Conservation (phyloP, 106 monocot genomes). For the Dendrobium officinale region DNA sequence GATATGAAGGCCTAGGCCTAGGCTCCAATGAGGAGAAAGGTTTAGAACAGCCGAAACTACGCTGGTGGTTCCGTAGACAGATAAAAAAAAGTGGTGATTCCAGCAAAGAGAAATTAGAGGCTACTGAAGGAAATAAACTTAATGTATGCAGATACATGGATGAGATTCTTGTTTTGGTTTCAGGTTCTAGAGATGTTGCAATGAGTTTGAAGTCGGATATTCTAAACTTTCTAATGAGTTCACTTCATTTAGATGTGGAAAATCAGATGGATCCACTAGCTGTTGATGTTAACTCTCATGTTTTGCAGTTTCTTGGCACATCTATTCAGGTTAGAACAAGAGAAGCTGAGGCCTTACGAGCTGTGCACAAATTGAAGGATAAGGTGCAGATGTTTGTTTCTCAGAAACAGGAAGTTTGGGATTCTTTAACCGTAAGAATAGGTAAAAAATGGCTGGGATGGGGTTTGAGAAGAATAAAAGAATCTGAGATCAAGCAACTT, state of each 20-base stretch:
- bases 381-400: conserved; percentile 66
- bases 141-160: conserved; percentile 88
- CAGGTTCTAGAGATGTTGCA: conserved; percentile 64
- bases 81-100: conserved; percentile 28
- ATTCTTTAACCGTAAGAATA: conserved; percentile 55
- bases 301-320: conserved; percentile 74
- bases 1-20: conserved; percentile 55
- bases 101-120: conserved; percentile 1
- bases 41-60: conserved; percentile 39
- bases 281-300: conserved; percentile 14
- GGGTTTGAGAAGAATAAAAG: conserved; percentile 80
- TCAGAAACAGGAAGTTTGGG: conserved; percentile 78
- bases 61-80: conserved; percentile 65
- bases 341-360: conserved; percentile 38
- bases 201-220: conserved; percentile 49
- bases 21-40: conserved; percentile 5
- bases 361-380: conserved; percentile 89
- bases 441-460: conserved; percentile 89
- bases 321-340: conserved; percentile 21
- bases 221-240: conserved; percentile 36
- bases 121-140: conserved; percentile 26
- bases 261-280: conserved; percentile 18
- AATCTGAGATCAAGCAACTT: conserved; percentile 83
- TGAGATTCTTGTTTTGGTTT: conserved; percentile 75
- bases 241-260: conserved; percentile 47